Base-by-base conservation (phyloP, 2,329 filamentous ascomycete species). In the Aspergillus floridensis region DNA sequence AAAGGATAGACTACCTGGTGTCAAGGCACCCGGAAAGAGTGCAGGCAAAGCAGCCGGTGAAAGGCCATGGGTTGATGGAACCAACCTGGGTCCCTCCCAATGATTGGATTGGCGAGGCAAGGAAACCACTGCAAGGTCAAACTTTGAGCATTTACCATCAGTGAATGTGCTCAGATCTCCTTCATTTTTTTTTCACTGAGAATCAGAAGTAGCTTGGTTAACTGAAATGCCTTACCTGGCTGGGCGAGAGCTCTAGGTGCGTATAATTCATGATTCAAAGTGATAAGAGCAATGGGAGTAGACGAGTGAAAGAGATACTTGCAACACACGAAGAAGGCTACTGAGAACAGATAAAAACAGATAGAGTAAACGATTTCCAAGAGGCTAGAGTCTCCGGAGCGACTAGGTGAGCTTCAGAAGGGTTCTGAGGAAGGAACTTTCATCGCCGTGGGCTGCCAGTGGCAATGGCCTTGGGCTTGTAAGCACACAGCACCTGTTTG, bases 371-470 rank as follows among this genome's bases (percentile, higher is more conserved):
- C 6, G 16, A 14, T 16, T 8, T 16, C 38, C 8, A 5, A 44
- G 38, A 44, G 24, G 46, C 35, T 16, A 19, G 16, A 24, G 32
- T 31, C 32, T n/a, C 2, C 32, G 3, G 21, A 29, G 53, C 46
- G 8, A 29, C 11, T 47, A 46, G 26, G n/a, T 35, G 41, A 19
- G n/a, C 24, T 47, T 32, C 41, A 55, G 24, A 14, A 46, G 53
- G 22, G 10, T 35, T 21, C 41, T 32, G 47, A 26, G 53, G 53
- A 54, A 55, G 53, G 53, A 55, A 32, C 53, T 44, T 48, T 19
- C 38, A n/a, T 19, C 5, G 12, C n/a, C 11, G 41, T 21, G 3
- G 44, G n/a, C 38, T 55, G 29, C 32, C 53, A 35, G 19, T 10
- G 26, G 8, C 26, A 29, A 29, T 29, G 26, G 26, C 26, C 7